Conservation (phyloP, 768 basidiomycete genomes). For the Nevesoporus exiguus region DNA sequence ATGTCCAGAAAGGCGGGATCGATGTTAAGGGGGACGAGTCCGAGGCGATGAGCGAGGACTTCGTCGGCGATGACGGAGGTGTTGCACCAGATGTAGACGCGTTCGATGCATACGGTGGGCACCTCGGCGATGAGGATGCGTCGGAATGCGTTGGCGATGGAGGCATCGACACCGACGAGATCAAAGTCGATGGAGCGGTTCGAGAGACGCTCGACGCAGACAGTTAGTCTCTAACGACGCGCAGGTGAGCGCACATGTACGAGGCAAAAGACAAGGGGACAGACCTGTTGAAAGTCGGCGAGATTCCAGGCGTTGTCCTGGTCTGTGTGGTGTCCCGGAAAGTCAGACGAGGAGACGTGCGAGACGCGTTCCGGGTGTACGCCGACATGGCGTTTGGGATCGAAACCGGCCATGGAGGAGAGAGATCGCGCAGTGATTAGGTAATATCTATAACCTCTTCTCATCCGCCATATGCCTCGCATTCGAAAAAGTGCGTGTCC, state of each 20-base stretch:
- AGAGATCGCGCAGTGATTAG: too few relatives aligned
- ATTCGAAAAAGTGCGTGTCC: constrained; percentile 61
- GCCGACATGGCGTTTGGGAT: constrained; percentile 58
- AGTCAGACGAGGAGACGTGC: constrained; percentile 85
- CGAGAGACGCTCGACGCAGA: constrained; percentile 76
- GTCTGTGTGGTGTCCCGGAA: constrained; percentile 82
- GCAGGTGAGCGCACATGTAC: background rate
- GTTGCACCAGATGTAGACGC: constrained; percentile 92
- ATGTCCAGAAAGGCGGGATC: constrained; percentile 74
- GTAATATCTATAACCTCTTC: constrained; percentile 10
- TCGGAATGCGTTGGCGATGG: constrained; percentile 92
- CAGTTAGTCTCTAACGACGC: constrained; percentile 58
- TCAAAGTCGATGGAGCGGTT: constrained; percentile 90
- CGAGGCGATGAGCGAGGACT: constrained; percentile 87
- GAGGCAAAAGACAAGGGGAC: constrained; percentile 20
- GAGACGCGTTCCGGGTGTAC: constrained; percentile 68
- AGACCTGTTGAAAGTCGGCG: constrained; percentile 69
- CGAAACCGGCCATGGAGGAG: constrained; percentile 19
- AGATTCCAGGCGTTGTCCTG: constrained; percentile 88
- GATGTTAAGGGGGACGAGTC: constrained; percentile 83
- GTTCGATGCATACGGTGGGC: constrained; percentile 86
- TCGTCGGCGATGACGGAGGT: constrained; percentile 93
- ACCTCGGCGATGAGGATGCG: constrained; percentile 95
- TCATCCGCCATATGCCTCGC: constrained; percentile 55
- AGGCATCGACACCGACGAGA: constrained; percentile 91